These are phyloP conservation scores for Nymphaea colorata DNA, from an alignment of 164 flowering plant species.

Conservation along the genomic window DNA sequence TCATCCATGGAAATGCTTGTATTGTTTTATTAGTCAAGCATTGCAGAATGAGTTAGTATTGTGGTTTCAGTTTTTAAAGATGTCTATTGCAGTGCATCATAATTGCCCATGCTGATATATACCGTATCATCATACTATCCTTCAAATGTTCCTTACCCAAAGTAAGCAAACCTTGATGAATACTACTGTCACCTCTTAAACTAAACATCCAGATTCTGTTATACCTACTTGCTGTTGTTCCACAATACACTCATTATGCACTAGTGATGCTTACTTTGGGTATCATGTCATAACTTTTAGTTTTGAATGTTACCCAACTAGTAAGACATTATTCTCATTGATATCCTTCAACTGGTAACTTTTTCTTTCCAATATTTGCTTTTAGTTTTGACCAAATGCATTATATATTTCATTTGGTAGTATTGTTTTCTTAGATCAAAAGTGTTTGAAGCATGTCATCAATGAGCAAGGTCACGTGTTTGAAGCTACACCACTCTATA, in stretches of 20 bases:
- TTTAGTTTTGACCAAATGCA: no score
- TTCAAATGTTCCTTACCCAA: background rate
- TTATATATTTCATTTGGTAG: no score
- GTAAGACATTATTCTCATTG: no score
- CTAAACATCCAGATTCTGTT: no score
- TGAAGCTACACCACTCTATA: slow-evolving; percentile 75
- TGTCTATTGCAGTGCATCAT: background rate
- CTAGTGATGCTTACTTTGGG: no score
- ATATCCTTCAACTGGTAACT: no score
- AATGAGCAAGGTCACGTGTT: slow-evolving; percentile 10
- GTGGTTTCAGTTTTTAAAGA: background rate
- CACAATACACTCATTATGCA: no score
- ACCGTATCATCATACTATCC: background rate
- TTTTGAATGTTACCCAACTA: no score
- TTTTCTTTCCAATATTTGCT: no score
- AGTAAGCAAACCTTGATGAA: background rate
- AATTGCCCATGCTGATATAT: background rate
- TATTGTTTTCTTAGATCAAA: background rate
- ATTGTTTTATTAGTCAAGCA: background rate
- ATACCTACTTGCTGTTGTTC: no score
- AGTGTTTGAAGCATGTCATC: background rate
- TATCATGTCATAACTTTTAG: no score
- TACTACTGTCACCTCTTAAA: background rate
- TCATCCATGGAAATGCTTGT: background rate
- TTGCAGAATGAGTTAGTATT: background rate